Conservation (phyloP, 179 eudicot species). For the Drosera spatulata region DNA sequence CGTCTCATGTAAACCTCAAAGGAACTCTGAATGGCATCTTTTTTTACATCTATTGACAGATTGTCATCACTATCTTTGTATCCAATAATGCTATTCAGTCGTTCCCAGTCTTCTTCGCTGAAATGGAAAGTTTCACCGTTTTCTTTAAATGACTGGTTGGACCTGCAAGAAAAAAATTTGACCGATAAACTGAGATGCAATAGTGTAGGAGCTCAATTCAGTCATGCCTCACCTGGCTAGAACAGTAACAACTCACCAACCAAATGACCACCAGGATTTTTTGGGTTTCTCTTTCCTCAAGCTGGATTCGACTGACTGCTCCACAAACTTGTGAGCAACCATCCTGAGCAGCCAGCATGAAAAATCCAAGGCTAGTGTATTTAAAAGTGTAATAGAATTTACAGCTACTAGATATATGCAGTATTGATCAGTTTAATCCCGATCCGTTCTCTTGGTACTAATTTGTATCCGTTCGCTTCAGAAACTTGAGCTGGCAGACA, state of each 20-base stretch:
- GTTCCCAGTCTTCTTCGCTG: slow-evolving; percentile 82
- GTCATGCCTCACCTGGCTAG: background rate
- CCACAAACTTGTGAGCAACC: slow-evolving; percentile 96
- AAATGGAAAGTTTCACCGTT: slow-evolving; percentile 56
- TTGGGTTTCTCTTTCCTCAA: slow-evolving; percentile 52
- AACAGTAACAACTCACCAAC: slow-evolving; percentile 38
- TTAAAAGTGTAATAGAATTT: background rate
- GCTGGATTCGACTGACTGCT: slow-evolving; percentile 63
- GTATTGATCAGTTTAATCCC: background rate
- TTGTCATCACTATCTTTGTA: slow-evolving; percentile 79
- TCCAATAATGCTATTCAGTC: slow-evolving; percentile 72
- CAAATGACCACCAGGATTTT: slow-evolving; percentile 96
- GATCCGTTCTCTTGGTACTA: no score
- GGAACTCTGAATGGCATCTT: slow-evolving; percentile 49
- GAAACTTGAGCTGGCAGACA: no score
- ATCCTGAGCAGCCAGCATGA: slow-evolving; percentile 35
- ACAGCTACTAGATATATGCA: background rate
- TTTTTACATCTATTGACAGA: slow-evolving; percentile 29
- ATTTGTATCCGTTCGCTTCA: no score
- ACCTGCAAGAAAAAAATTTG: slow-evolving; percentile 36
- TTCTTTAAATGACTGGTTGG: slow-evolving; percentile 41
- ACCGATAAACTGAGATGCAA: slow-evolving; percentile 4
- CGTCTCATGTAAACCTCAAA: slow-evolving; percentile 93
- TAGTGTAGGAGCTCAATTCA: background rate
- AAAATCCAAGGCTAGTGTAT: background rate